A percentile compares a stretch with the other conserved stretches of the same genome.
Conservation (phyloP, 2,329 filamentous ascomycete species). For the Aureobasidium lini region DNA sequence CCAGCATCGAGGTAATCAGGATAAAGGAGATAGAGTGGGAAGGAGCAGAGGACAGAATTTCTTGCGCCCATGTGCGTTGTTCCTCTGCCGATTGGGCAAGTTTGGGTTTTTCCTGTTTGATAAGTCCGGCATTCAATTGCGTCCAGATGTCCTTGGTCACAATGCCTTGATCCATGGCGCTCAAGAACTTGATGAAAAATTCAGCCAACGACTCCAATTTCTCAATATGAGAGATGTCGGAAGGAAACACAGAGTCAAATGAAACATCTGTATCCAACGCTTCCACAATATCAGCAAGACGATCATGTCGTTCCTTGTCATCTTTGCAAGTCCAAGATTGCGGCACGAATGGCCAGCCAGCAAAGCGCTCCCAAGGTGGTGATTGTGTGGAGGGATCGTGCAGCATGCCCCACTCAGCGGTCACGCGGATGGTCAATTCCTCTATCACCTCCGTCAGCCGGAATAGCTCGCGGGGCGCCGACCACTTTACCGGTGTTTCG, state of each 20-base stretch:
- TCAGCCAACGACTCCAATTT: conserved; percentile 69
- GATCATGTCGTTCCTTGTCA: conserved; percentile 36
- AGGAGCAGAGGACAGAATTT: conserved; percentile 63
- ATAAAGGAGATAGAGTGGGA: conserved; percentile 86
- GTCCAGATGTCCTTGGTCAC: conserved; percentile 64
- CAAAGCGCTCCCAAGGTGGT: conserved; percentile 48
- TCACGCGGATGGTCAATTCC: conserved; percentile 48
- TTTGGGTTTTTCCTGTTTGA: conserved; percentile 41
- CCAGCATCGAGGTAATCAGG: conserved; percentile 72
- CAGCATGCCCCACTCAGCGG: conserved; percentile 58
- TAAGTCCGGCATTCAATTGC: conserved; percentile 54
- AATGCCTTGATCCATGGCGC: conserved; percentile 70
- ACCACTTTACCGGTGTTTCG: conserved; percentile 54
- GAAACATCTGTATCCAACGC: conserved; percentile 65
- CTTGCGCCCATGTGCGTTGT: conserved; percentile 57
- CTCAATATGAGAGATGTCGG: conserved; percentile 55
- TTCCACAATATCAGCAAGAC: conserved; percentile 44
- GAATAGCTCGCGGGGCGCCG: conserved; percentile 83
- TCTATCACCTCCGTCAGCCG: conserved; percentile 76
- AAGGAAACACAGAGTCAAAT: conserved; percentile 54
- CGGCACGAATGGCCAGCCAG: conserved; percentile 54
- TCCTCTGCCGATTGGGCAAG: conserved; percentile 42
- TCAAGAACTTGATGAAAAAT: conserved; percentile 66
- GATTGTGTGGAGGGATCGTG: conserved; percentile 27
- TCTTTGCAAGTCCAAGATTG: conserved; percentile 38